Base-by-base conservation (phyloP, 1,139 yeast genomes). In the Suhomyces panamericanus region DNA sequence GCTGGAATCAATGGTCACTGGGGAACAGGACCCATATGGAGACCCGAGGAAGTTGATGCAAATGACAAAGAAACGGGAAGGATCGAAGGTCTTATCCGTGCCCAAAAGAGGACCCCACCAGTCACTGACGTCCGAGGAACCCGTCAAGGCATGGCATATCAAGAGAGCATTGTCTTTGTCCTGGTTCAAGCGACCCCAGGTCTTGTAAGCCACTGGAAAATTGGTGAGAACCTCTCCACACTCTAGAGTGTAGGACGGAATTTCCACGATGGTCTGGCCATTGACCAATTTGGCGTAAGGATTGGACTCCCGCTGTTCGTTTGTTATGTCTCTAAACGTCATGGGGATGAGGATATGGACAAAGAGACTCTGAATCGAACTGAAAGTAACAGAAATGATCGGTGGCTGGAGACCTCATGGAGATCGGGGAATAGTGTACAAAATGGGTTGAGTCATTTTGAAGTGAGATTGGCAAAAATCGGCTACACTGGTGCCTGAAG, bases 21-120 rank as follows among this genome's bases (percentile, higher is more conserved):
- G 98, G 6, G 96, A 88, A 31, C 95, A 95, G 2, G 96, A 84
- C 1, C 99, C 99, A 60, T 93, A 93, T 0, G 99, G 99, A 1
- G 96, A 88, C 0, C 99, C 99, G 49, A 95, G 74, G 31, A 95
- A 84, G 63, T 93, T 93, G 48, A 93, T 70, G 64, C 99, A 93
- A 12, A 93, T 75, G 38, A 93, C 81, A 62, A 88, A 89, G 63
- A 85, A 93, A 52, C 87, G 77, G 1, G 90, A 75, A 0, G 97
- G 96, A 65, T 93, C 99, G 65, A 93, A 90, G 1, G 98, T 95
- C 54, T 85, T 78, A 20, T 82, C 87, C 4, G 84, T 80, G 0
- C 99, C 99, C 38, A 93, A 70, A 29, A 93, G 68, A 0, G 99
- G 98, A 0, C 98, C 98, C 99, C 99, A 88, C 99, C 99, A 93